phyloP scores from a whole-genome alignment of 192 early-diverging fungal species.

The Ramicandelaber brevisporus region DNA sequence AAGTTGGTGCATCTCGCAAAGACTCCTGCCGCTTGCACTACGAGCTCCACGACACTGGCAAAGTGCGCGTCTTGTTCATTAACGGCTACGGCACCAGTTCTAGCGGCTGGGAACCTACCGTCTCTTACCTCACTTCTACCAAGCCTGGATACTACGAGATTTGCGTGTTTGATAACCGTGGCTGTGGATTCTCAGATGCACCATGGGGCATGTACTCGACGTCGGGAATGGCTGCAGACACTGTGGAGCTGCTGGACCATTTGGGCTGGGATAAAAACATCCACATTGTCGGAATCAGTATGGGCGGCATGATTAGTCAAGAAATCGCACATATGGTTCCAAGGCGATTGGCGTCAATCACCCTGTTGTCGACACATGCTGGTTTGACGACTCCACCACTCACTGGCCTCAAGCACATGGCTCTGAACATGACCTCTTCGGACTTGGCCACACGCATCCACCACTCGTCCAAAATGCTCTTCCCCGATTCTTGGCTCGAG shows the following conservation, averaged over 20 bases:
- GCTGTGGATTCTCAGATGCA: conserved; percentile 26
- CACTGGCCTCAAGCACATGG: too few relatives aligned
- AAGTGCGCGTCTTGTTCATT: conserved; percentile 8
- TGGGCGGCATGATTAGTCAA: conserved; percentile 68
- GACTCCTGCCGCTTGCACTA: too few relatives aligned
- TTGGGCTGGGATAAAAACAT: conserved; percentile 37
- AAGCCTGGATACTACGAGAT: conserved; percentile 27
- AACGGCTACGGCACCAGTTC: conserved; percentile 2
- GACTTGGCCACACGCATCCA: too few relatives aligned
- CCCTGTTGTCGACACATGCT: conserved; percentile 12
- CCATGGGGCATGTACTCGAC: neutral
- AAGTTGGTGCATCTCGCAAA: too few relatives aligned
- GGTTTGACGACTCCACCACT: conserved; percentile 10
- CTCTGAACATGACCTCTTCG: too few relatives aligned
- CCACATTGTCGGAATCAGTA: conserved; percentile 57
- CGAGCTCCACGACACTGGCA: conserved; percentile 11
- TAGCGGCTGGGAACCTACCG: conserved; percentile 11
- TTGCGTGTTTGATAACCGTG: conserved; percentile 62
- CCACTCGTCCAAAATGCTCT: too few relatives aligned
- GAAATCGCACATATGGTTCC: conserved; percentile 35
- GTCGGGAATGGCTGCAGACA: conserved; percentile 12
- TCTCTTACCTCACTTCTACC: conserved; percentile 29
- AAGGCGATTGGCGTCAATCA: conserved; percentile 18
- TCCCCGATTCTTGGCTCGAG: too few relatives aligned
- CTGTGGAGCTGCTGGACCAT: conserved; percentile 27